Percentiles rank a stretch among this genome's conserved stretches.
These are phyloP conservation scores for Hypholoma fasciculare DNA, from an alignment of 768 basidiomycete genomes.

Conservation along the genomic window DNA sequence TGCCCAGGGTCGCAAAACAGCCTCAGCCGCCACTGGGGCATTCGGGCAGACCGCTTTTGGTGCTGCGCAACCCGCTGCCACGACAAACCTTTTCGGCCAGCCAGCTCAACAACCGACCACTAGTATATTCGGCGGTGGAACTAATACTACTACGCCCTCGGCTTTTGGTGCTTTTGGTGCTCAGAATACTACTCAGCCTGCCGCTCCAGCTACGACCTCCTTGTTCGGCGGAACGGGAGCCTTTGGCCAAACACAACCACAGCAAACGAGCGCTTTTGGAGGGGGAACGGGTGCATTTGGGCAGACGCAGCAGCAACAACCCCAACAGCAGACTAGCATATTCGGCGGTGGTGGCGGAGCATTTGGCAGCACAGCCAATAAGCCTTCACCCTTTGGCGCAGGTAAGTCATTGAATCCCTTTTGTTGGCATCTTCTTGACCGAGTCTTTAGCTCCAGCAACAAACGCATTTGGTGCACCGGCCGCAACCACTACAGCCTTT, in stretches of 20 bases:
- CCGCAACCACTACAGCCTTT: conserved; percentile 23
- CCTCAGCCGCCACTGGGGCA: conserved; percentile 34
- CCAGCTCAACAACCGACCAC: conserved; percentile 37
- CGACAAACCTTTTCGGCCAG: conserved; percentile 49
- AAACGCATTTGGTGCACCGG: conserved; percentile 33
- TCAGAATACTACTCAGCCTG: conserved; percentile 22
- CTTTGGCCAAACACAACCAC: conserved; percentile 31
- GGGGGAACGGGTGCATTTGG: conserved; percentile 26
- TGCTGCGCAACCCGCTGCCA: conserved; percentile 37
- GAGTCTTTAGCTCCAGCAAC: conserved; percentile 13
- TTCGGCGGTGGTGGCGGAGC: conserved; percentile 22
- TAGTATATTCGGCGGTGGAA: conserved; percentile 35
- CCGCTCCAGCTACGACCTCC: conserved; percentile 22
- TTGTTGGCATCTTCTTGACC: neutral
- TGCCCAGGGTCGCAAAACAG: conserved; percentile 70
- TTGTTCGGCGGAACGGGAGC: conserved; percentile 38
- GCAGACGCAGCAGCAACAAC: conserved; percentile 17
- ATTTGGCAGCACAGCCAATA: conserved; percentile 34
- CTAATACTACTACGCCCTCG: conserved; percentile 31
- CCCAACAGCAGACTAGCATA: conserved; percentile 29
- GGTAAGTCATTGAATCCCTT: conserved; percentile 4
- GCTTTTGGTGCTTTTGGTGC: conserved; percentile 48
- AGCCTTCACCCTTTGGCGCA: conserved; percentile 27
- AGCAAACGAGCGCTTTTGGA: conserved; percentile 27
- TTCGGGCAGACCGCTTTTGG: conserved; percentile 61